Percentiles rank a stretch among this genome's conserved stretches.
Evolutionary conservation across 1,284 basidiomycete genomes (phyloP).

Genomic region (Sporisorium reilianum): DNA sequence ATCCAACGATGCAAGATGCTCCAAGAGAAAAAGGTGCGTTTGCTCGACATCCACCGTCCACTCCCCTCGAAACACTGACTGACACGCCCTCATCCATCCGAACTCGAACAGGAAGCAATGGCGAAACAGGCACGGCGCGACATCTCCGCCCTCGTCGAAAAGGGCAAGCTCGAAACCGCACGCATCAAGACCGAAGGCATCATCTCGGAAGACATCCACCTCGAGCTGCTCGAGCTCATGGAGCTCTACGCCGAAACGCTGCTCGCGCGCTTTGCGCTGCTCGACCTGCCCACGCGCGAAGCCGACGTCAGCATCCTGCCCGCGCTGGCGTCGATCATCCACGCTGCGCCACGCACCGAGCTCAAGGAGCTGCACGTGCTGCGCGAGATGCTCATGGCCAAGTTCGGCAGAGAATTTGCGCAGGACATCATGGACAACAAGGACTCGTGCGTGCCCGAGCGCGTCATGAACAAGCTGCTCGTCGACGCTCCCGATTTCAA

Average conservation of each 20-base stretch:
- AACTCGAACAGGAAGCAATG: conserved; percentile 76
- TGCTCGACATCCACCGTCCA: conserved; percentile 15
- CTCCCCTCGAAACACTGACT: conserved; percentile 14
- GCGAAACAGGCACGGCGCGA: conserved; percentile 85
- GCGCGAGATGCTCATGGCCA: conserved; percentile 93
- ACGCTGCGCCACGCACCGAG: conserved; percentile 85
- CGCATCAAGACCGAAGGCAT: conserved; percentile 83
- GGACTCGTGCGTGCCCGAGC: conserved; percentile 81
- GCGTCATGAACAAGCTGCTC: conserved; percentile 80
- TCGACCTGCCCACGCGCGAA: conserved; percentile 83
- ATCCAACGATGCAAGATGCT: conserved; percentile 89
- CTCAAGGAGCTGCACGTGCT: conserved; percentile 85
- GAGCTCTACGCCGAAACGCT: conserved; percentile 93
- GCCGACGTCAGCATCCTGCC: conserved; percentile 85
- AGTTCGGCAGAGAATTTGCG: conserved; percentile 87
- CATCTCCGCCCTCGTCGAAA: conserved; percentile 82
- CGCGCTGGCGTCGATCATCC: conserved; percentile 82
- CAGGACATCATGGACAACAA: conserved; percentile 83
- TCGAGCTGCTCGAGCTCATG: conserved; percentile 79
- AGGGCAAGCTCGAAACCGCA: conserved; percentile 83
- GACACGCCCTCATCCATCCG: not conserved
- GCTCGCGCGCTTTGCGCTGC: conserved; percentile 88
- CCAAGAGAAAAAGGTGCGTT: conserved; percentile 83
- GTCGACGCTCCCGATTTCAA: conserved; percentile 78
- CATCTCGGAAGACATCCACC: conserved; percentile 79